Percentiles rank a stretch among this genome's conserved stretches.
Conservation (phyloP, 208 protist species). For the Leishmania mexicana region DNA sequence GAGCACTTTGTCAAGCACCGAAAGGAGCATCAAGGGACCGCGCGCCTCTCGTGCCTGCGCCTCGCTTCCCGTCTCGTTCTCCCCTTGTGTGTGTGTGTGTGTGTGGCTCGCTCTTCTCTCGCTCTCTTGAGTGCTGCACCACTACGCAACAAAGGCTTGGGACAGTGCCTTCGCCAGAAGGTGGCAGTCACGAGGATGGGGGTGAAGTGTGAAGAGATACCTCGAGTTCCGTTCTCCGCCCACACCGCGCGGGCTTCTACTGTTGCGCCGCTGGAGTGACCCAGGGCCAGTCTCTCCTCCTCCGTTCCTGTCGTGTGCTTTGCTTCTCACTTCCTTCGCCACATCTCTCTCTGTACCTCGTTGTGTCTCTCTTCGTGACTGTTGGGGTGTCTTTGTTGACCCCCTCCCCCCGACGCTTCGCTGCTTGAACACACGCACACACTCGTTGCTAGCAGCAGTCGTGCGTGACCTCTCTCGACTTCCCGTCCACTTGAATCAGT, state of each 20-base stretch:
- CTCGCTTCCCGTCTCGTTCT: not conserved
- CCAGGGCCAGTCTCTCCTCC: not conserved
- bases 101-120: not conserved
- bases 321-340: not conserved
- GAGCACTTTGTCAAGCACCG: not conserved
- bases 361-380: not conserved
- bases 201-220: not conserved
- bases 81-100: too few relatives aligned
- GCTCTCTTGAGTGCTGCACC: not conserved
- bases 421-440: too few relatives aligned
- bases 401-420: not conserved
- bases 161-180: not conserved
- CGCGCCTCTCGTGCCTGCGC: not conserved
- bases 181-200: not conserved
- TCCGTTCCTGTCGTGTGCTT: not conserved
- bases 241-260: not conserved
- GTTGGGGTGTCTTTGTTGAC: not conserved
- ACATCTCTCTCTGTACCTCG: not conserved
- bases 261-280: not conserved
- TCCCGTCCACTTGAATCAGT: not conserved
- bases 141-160: not conserved
- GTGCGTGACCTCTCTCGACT: not conserved
- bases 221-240: not conserved
- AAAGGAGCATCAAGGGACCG: not conserved
- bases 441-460: not conserved